These are phyloP conservation scores for Omphalea diandra DNA, from an alignment of 441 rosid species.

Conservation along the genomic window DNA sequence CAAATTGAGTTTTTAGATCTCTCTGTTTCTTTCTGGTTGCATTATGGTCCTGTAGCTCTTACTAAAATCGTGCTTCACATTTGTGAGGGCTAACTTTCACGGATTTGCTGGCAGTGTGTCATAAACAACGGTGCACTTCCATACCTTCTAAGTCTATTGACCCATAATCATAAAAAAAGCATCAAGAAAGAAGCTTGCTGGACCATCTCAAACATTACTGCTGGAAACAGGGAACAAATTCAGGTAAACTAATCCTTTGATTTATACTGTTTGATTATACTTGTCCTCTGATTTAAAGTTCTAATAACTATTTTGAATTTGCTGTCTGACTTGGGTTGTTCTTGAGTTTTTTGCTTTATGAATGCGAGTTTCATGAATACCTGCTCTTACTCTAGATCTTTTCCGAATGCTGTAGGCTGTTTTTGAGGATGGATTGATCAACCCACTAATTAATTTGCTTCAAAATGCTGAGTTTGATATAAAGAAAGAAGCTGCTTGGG, in stretches of 20 bases:
- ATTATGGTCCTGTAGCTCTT: neutral
- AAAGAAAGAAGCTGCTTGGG: conserved; percentile 83
- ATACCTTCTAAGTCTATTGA: conserved; percentile 57
- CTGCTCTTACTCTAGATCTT: neutral
- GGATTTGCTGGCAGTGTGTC: conserved; percentile 30
- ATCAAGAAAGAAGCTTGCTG: conserved; percentile 83
- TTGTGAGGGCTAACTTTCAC: neutral
- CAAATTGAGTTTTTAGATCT: neutral
- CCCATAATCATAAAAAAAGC: conserved; percentile 63
- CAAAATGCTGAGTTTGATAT: conserved; percentile 82
- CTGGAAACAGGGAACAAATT: conserved; percentile 83
- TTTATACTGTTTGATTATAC: neutral
- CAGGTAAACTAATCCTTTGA: conserved; percentile 40
- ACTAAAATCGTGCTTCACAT: neutral
- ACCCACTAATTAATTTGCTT: conserved; percentile 56
- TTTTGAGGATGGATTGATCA: conserved; percentile 53
- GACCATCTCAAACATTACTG: conserved; percentile 85
- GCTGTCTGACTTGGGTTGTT: neutral
- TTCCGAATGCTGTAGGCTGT: conserved; percentile 45
- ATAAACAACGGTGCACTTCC: conserved; percentile 59
- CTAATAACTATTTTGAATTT: neutral
- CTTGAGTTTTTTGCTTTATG: neutral
- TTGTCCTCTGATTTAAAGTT: neutral
- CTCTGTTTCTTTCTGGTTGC: neutral
- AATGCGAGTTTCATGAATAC: neutral